These are phyloP conservation scores for Verticillium dahliae DNA, from an alignment of 2,329 filamentous ascomycete species.

Conservation along the genomic window DNA sequence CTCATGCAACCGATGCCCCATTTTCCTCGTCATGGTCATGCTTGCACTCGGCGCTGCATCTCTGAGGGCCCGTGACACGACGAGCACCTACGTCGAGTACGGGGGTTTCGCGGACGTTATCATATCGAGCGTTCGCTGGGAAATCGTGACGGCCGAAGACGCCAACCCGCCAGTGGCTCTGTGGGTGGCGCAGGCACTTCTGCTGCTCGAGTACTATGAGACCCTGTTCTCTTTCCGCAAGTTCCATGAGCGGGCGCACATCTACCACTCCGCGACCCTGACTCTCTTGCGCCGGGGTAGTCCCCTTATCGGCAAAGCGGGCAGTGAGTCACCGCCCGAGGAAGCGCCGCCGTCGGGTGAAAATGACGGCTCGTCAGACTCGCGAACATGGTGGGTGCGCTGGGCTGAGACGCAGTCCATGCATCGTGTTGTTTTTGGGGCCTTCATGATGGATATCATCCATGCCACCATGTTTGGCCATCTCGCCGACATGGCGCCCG, in stretches of 20 bases:
- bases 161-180: constrained; percentile 78
- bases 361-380: constrained; percentile 25
- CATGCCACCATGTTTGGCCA: constrained; percentile 93
- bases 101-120: constrained; percentile 51
- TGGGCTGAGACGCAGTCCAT: constrained; percentile 90
- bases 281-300: constrained; percentile 81
- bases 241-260: constrained; percentile 82
- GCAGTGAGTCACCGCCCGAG: constrained; percentile 72
- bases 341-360: constrained; percentile 19
- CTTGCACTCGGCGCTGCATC: constrained; percentile 80
- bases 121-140: constrained; percentile 68
- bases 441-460: constrained; percentile 82
- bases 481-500: constrained; percentile 81
- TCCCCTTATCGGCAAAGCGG: constrained; percentile 73
- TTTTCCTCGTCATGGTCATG: constrained; percentile 72
- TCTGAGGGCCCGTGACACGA: constrained; percentile 58
- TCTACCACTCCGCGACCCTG: constrained; percentile 80
- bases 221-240: constrained; percentile 82
- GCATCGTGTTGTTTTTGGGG: constrained; percentile 77
- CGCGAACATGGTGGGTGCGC: constrained; percentile 64
- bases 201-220: constrained; percentile 83
- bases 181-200: constrained; percentile 80
- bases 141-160: constrained; percentile 75
- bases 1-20: constrained; percentile 68
- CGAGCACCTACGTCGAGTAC: constrained; percentile 37